These are phyloP conservation scores for Pigoraptor vietnamica DNA, from an alignment of 78 protist genomes.

Conservation along the genomic window DNA sequence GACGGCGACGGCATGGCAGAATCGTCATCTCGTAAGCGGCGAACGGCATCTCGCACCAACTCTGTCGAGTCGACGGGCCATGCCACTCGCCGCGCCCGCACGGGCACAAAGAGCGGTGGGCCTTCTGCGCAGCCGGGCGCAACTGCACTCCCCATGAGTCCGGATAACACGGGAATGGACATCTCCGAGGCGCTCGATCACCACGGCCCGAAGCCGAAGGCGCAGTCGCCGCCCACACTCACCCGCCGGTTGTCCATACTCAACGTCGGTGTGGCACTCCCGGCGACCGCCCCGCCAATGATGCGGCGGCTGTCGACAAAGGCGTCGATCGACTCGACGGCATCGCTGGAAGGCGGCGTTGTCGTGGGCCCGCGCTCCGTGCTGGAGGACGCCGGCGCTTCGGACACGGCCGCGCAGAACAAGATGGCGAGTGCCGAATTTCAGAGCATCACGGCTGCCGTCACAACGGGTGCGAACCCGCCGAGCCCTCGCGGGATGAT, in stretches of 20 bases:
- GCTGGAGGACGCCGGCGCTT: neutral
- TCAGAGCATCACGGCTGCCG: neutral
- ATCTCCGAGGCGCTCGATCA: neutral
- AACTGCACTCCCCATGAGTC: neutral
- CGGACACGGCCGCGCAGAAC: neutral
- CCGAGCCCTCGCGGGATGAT: neutral
- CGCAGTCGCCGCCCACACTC: neutral
- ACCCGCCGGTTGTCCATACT: neutral
- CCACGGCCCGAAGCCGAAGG: too few species aligned
- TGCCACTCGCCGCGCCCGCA: neutral
- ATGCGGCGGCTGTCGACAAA: neutral
- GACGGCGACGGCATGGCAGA: neutral
- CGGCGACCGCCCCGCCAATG: neutral
- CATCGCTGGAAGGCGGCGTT: neutral
- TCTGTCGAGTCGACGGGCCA: neutral
- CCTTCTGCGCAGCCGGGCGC: neutral
- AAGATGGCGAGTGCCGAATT: neutral
- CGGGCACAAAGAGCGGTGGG: neutral
- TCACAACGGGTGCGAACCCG: neutral
- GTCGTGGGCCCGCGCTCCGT: neutral
- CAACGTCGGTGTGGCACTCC: neutral
- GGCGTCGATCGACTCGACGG: neutral
- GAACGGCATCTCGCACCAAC: neutral
- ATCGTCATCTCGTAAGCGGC: too few species aligned
- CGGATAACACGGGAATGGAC: neutral